phyloP scores from a whole-genome alignment of 768 basidiomycete species.

The Clavaria fumosa region DNA sequence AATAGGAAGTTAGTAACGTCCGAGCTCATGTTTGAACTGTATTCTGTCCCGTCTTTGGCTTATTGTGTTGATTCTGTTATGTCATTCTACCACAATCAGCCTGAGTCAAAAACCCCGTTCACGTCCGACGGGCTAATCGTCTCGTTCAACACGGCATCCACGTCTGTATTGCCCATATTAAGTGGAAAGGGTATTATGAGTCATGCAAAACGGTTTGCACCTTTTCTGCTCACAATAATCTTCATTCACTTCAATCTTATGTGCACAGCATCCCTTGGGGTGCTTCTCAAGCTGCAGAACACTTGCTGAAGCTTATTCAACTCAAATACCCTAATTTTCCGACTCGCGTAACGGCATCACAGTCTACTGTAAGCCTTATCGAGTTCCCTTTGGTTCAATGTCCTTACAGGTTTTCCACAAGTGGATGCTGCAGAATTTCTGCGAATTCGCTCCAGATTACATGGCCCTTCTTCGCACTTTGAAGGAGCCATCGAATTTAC shows the following conservation, averaged over 20 bases:
- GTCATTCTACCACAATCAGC: conserved; percentile 79
- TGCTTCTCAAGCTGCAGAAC: conserved; percentile 76
- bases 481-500: conserved; percentile 49
- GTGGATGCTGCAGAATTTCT: conserved; percentile 88
- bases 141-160: conserved; percentile 85
- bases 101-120: conserved; percentile 22
- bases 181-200: conserved; percentile 71
- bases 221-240: no score
- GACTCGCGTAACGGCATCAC: conserved; percentile 58
- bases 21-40: conserved; percentile 92
- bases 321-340: conserved; percentile 93
- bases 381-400: background rate
- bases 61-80: conserved; percentile 86
- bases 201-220: conserved; percentile 62
- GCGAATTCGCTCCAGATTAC: conserved; percentile 74
- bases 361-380: conserved; percentile 51
- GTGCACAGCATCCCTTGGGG: conserved; percentile 81
- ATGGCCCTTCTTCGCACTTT: conserved; percentile 45
- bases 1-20: conserved; percentile 53
- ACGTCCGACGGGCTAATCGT: conserved; percentile 66
- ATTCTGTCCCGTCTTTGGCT: conserved; percentile 69
- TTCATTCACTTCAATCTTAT: background rate
- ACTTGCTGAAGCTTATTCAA: conserved; percentile 84
- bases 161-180: conserved; percentile 80
- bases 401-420: conserved; percentile 17